Base-by-base conservation (phyloP, 345 rosid genomes). In the Anastatica hierochuntica region DNA sequence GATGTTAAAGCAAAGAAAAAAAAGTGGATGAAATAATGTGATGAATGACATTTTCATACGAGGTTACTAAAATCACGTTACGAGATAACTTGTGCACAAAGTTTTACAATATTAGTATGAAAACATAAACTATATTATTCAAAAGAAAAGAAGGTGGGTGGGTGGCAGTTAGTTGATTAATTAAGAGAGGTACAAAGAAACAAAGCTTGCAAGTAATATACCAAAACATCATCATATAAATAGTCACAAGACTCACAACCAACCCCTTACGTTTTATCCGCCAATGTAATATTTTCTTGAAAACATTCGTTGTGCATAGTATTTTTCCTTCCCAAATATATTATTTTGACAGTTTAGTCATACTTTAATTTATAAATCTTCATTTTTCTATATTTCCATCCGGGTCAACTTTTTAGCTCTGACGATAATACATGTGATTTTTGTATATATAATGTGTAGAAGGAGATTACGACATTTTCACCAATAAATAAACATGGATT, bases 151-250 rank as follows among this genome's bases (percentile, higher is more conserved):
- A 43, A 53, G 17, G 15, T 56, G 42, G 61, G 46, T 56, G 14
- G 50, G 61, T 62, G 23, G 64, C 34, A 40, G 31, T 43, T 53
- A 20, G 60, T 44, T 52, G 53, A 43, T 62, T 52, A 43, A 43
- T 34, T 49, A 41, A 15, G 43, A 34, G 17, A 50, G 13, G 23
- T 19, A n/a, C 49, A n/a, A 43, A 23, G n/a, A 33, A 40, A 61
- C 37, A 6, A 51, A 61, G 6, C 67, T 62, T 34, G 37, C 46
- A 53, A 53, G 53, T 62, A 24, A 24, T 31, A n/a, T 53, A 43
- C 8, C 26, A 43, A n/a, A 9, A 17, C 53, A 24, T 3, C 27
- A 24, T 24, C 6, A 24, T 7, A 24, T 3, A 24, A 24, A 24
- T 24, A 3, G 6, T 24, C 27, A 24, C n/a, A n/a, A n/a, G n/a